These are phyloP conservation scores for Suillus placidus DNA, from an alignment of 768 basidiomycete genomes.

Conservation along the genomic window DNA sequence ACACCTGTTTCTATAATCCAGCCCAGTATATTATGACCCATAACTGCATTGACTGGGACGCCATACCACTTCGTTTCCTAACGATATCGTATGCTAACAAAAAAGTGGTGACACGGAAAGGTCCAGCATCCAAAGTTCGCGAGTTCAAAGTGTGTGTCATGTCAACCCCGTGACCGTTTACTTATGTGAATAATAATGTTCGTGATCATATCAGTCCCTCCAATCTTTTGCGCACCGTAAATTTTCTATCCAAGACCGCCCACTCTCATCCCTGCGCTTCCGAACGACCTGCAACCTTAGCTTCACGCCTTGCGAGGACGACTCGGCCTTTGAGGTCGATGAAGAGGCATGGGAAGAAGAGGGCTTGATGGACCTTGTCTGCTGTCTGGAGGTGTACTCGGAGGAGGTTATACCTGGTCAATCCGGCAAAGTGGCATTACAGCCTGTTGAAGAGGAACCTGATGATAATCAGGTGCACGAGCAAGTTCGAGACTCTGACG, in stretches of 20 bases:
- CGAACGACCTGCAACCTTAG: slow-evolving; percentile 6
- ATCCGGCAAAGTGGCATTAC: not conserved
- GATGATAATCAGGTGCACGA: not conserved
- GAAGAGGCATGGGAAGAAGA: slow-evolving; percentile 5
- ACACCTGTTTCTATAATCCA: not conserved
- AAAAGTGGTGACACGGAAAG: not conserved
- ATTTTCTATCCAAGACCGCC: not conserved
- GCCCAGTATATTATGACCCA: slow-evolving; percentile 20
- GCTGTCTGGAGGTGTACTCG: not conserved
- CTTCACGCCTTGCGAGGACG: not conserved
- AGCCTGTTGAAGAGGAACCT: not conserved
- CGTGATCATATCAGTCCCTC: not conserved
- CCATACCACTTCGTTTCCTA: slow-evolving; percentile 21
- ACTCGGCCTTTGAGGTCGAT: not conserved
- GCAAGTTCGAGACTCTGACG: not conserved
- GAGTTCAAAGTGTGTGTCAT: not conserved
- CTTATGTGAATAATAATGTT: not conserved
- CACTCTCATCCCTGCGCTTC: not conserved
- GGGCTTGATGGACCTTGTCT: not conserved
- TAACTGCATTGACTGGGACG: slow-evolving; percentile 31
- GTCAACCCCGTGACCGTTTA: not conserved
- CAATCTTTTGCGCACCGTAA: not conserved
- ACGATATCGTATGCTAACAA: not conserved
- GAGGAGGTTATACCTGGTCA: not conserved
- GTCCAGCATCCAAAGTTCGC: slow-evolving; percentile 1